Evolutionary conservation across 1,284 basidiomycete species (phyloP).

Genomic region (Omphalotus olearius): DNA sequence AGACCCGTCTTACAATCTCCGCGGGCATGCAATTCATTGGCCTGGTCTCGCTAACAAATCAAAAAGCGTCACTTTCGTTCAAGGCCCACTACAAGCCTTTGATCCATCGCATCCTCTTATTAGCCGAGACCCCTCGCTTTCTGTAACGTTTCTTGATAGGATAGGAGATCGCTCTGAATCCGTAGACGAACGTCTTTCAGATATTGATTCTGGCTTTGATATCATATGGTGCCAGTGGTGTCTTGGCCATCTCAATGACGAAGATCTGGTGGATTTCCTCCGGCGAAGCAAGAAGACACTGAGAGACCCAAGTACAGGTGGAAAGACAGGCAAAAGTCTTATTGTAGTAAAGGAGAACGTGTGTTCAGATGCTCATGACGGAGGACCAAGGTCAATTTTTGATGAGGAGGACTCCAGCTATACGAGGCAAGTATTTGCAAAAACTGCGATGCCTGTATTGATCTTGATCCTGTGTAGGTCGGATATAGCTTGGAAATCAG

Average conservation of each 20-base stretch:
- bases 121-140: conserved; percentile 23
- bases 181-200: conserved; percentile 29
- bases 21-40: conserved; percentile 46
- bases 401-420: conserved; percentile 87
- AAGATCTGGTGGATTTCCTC: conserved; percentile 77
- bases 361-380: conserved; percentile 59
- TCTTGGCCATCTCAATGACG: conserved; percentile 80
- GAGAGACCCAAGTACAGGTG: conserved; percentile 23
- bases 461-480: conserved; percentile 47
- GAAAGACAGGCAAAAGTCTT: conserved; percentile 41
- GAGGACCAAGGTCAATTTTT: conserved; percentile 57
- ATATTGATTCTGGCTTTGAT: conserved; percentile 58
- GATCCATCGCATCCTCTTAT: conserved; percentile 53
- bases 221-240: conserved; percentile 96
- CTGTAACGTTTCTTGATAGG: conserved; percentile 46
- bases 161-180: conserved; percentile 47
- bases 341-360: conserved; percentile 92
- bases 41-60: conserved; percentile 51
- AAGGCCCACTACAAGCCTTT: conserved; percentile 74
- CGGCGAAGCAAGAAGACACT: conserved; percentile 55
- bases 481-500: conserved; percentile 73
- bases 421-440: conserved; percentile 55
- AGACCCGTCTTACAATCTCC: conserved; percentile 17
- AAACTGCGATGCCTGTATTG: neutral
- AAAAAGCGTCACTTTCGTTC: conserved; percentile 81